phyloP scores from a whole-genome alignment of 1,139 yeast genomes.

The Sugiyamaella sp. region DNA sequence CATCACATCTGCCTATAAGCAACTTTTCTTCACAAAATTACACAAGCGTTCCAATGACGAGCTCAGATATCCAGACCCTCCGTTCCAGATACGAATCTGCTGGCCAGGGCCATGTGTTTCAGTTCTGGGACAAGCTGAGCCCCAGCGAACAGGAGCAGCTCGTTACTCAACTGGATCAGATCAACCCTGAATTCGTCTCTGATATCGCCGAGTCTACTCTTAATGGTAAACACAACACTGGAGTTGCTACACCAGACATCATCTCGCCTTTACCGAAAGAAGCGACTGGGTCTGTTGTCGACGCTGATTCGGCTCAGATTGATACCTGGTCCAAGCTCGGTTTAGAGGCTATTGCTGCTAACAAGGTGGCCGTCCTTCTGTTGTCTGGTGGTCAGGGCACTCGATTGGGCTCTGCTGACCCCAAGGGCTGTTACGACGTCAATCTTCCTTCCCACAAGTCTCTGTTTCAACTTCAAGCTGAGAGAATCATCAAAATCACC shows the following conservation, averaged over 20 bases:
- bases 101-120: conserved; percentile 49
- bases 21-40: too few relatives aligned
- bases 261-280: conserved; percentile 42
- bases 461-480: conserved; percentile 91
- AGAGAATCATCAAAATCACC: conserved; percentile 70
- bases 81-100: conserved; percentile 39
- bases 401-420: conserved; percentile 82
- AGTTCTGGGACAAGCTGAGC: conserved; percentile 42
- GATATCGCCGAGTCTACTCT: conserved; percentile 33
- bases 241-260: conserved; percentile 7
- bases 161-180: conserved; percentile 40
- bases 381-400: conserved; percentile 99
- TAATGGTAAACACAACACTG: conserved; percentile 14
- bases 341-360: conserved; percentile 63
- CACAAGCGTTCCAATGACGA: too few relatives aligned
- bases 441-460: conserved; percentile 83
- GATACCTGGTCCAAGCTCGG: conserved; percentile 62
- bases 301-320: conserved; percentile 28
- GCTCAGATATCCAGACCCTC: conserved; percentile 32
- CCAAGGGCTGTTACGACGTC: conserved; percentile 93
- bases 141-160: conserved; percentile 36
- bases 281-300: conserved; percentile 43
- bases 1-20: neutral
- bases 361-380: conserved; percentile 83
- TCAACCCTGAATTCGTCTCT: conserved; percentile 44